These are phyloP conservation scores for Saccharomycopsis schoenii DNA, from an alignment of 805 yeast species.

Conservation along the genomic window DNA sequence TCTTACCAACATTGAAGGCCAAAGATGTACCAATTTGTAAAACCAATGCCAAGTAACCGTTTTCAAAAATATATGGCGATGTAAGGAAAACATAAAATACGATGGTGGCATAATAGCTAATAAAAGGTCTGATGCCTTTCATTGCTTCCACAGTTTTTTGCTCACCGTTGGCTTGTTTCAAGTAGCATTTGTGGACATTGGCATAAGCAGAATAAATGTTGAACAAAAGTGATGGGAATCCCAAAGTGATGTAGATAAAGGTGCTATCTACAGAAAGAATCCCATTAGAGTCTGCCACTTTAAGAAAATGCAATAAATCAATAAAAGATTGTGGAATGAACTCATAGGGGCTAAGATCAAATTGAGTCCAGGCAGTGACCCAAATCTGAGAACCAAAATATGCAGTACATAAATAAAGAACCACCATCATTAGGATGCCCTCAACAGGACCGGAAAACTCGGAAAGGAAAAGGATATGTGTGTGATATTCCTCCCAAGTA, in stretches of 20 bases:
- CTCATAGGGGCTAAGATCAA: background rate
- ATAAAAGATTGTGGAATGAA: constrained; percentile 2
- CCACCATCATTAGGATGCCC: constrained; percentile 63
- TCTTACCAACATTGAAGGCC: constrained; percentile 86
- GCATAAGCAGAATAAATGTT: constrained; percentile 60
- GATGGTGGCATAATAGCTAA: constrained; percentile 40
- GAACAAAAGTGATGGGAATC: constrained; percentile 46
- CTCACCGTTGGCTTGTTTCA: constrained; percentile 22
- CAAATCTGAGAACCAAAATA: constrained; percentile 60
- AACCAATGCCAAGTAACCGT: constrained; percentile 43
- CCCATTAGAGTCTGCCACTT: constrained; percentile 14
- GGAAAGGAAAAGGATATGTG: constrained; percentile 70
- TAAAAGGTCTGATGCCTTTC: constrained; percentile 60
- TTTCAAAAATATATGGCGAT: constrained; percentile 35
- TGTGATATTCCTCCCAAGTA: constrained; percentile 94
- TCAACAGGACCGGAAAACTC: constrained; percentile 92
- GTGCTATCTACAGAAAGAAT: constrained; percentile 28
- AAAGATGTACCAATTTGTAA: constrained; percentile 63
- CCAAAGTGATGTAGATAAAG: constrained; percentile 38
- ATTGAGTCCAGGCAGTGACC: constrained; percentile 23
- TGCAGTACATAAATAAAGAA: constrained; percentile 53
- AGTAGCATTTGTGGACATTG: constrained; percentile 44
- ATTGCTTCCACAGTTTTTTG: constrained; percentile 30
- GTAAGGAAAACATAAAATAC: constrained; percentile 37
- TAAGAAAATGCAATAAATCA: background rate